Evolutionary conservation across 2,329 filamentous ascomycete species (phyloP).

Genomic region (Nakataea oryzae): DNA sequence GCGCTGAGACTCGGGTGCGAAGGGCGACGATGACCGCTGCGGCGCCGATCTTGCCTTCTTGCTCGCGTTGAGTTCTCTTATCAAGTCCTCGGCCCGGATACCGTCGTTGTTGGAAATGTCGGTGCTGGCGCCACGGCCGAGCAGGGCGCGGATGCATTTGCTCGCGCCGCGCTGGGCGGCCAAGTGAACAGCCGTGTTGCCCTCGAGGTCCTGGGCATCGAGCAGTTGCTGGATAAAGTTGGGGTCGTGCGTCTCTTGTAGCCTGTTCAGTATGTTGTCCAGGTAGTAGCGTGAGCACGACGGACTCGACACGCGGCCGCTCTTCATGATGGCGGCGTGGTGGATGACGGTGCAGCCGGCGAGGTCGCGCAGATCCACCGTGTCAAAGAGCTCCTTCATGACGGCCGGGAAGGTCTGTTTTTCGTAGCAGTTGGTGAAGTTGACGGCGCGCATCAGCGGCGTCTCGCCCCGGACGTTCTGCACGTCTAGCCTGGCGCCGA

Average conservation of each 20-base stretch:
- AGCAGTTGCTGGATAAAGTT: constrained; percentile 69
- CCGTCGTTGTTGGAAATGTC: constrained; percentile 76
- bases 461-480: constrained; percentile 72
- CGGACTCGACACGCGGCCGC: constrained; percentile 70
- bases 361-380: constrained; percentile 69
- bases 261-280: constrained; percentile 78
- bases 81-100: constrained; percentile 74
- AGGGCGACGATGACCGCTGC: constrained; percentile 67
- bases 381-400: constrained; percentile 72
- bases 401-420: constrained; percentile 82
- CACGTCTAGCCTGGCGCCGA: constrained; percentile 63
- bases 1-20: constrained; percentile 50
- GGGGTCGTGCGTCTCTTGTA: constrained; percentile 67
- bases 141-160: constrained; percentile 74
- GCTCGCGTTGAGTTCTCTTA: constrained; percentile 62
- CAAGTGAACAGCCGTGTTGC: constrained; percentile 74
- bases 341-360: constrained; percentile 85
- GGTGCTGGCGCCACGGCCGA: constrained; percentile 71
- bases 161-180: constrained; percentile 75
- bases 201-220: constrained; percentile 73
- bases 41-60: constrained; percentile 55
- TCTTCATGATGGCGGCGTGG: constrained; percentile 83
- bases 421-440: constrained; percentile 96
- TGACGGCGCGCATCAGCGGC: constrained; percentile 84
- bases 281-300: constrained; percentile 88